A percentile compares a stretch with the other conserved stretches of the same genome.
Evolutionary conservation across 495 filamentous ascomycete species (phyloP).

Genomic region (Neurospora discreta): DNA sequence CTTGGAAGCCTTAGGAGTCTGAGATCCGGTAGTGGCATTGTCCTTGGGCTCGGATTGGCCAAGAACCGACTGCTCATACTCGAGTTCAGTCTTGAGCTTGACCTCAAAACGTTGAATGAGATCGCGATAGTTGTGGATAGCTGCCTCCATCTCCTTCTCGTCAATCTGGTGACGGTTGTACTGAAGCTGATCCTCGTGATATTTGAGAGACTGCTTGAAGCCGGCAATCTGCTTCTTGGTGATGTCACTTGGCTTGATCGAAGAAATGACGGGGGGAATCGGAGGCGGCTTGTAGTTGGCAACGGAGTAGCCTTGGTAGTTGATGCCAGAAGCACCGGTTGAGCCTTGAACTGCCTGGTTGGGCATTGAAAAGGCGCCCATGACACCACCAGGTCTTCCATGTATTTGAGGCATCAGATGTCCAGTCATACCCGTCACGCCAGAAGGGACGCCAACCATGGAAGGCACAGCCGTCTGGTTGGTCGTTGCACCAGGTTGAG

Average conservation of each 20-base stretch:
- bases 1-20: background rate
- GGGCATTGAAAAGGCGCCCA: slow-evolving; percentile 2
- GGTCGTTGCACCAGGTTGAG: slow-evolving; percentile 11
- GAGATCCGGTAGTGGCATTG: background rate
- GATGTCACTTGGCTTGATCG: slow-evolving; percentile 36
- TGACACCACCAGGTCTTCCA: slow-evolving; percentile 8
- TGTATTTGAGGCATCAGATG: slow-evolving; percentile 14
- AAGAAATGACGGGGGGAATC: slow-evolving; percentile 26
- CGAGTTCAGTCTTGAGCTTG: slow-evolving; percentile 22
- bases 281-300: slow-evolving; percentile 15
- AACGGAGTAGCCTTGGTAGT: slow-evolving; percentile 9
- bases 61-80: slow-evolving; percentile 22
- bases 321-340: background rate
- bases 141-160: slow-evolving; percentile 26
- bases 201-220: slow-evolving; percentile 35
- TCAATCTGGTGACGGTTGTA: slow-evolving; percentile 42
- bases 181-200: slow-evolving; percentile 34
- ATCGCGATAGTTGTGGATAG: slow-evolving; percentile 20
- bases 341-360: slow-evolving; percentile 1
- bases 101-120: slow-evolving; percentile 30
- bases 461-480: slow-evolving; percentile 13
- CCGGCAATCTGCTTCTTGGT: slow-evolving; percentile 35
- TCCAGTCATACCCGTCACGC: slow-evolving; percentile 3
- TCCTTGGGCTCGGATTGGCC: slow-evolving; percentile 13
- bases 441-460: slow-evolving; percentile 14